phyloP scores from a whole-genome alignment of 2,329 filamentous ascomycete genomes.

The Niveomyces coronatus region DNA sequence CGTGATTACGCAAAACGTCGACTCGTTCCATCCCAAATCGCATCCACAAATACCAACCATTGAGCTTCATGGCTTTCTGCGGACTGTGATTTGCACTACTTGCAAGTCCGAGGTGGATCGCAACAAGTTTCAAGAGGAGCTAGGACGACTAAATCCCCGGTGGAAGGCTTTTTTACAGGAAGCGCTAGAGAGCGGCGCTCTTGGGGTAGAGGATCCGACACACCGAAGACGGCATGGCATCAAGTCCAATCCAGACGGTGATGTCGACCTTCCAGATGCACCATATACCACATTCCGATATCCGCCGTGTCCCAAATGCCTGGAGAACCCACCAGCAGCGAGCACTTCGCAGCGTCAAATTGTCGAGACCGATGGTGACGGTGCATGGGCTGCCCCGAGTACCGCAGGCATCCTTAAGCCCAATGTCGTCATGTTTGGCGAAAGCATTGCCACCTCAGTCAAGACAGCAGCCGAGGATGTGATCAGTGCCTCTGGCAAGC shows the following conservation, averaged over 20 bases:
- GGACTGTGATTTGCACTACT: slow-evolving; percentile 68
- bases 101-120: slow-evolving; percentile 66
- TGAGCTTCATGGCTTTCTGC: slow-evolving; percentile 85
- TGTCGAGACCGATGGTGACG: slow-evolving; percentile 67
- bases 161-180: slow-evolving; percentile 71
- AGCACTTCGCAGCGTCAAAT: slow-evolving; percentile 42
- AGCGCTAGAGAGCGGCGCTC: slow-evolving; percentile 61
- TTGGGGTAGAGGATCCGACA: slow-evolving; percentile 66
- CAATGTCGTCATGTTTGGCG: slow-evolving; percentile 92
- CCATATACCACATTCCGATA: slow-evolving; percentile 88
- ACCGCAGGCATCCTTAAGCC: slow-evolving; percentile 81
- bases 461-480: slow-evolving; percentile 70
- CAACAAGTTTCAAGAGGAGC: slow-evolving; percentile 61
- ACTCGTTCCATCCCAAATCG: slow-evolving; percentile 76
- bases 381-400: slow-evolving; percentile 59
- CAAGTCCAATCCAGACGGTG: slow-evolving; percentile 85
- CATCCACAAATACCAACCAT: slow-evolving; percentile 67
- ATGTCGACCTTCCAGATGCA: slow-evolving; percentile 79
- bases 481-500: slow-evolving; percentile 62
- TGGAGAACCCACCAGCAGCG: slow-evolving; percentile 49
- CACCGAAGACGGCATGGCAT: slow-evolving; percentile 59
- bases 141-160: slow-evolving; percentile 71
- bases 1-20: slow-evolving; percentile 93
- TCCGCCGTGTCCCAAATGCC: slow-evolving; percentile 75
- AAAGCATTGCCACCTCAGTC: slow-evolving; percentile 61